Percentiles rank a stretch among this genome's conserved stretches.
Conservation (phyloP, 805 yeast species). For the Candida insectorum region DNA sequence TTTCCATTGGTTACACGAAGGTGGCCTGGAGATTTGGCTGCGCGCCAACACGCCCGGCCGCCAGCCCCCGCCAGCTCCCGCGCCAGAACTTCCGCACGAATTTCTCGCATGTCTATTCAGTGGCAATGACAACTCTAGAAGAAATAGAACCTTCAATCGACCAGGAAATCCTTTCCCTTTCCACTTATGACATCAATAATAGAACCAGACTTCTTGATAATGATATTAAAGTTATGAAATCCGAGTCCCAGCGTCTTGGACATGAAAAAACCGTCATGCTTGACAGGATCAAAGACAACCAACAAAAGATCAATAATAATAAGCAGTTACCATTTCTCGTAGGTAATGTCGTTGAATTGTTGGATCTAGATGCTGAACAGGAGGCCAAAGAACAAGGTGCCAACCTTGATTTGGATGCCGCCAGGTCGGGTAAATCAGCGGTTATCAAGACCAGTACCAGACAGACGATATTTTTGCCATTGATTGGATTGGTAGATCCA, state of each 20-base stretch:
- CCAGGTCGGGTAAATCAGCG: slow-evolving; percentile 94
- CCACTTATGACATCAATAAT: slow-evolving; percentile 80
- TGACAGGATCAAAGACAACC: slow-evolving; percentile 92
- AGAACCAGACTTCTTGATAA: slow-evolving; percentile 87
- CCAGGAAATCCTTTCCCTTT: slow-evolving; percentile 71
- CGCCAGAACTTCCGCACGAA: slow-evolving; percentile 1
- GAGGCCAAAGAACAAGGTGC: slow-evolving; percentile 91
- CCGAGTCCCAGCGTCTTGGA: slow-evolving; percentile 83
- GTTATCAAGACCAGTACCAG: slow-evolving; percentile 96
- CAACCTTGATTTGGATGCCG: slow-evolving; percentile 86
- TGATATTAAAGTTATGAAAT: slow-evolving; percentile 90
- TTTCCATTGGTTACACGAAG: too few relatives aligned
- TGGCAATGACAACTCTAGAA: slow-evolving; percentile 75
- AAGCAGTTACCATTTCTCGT: slow-evolving; percentile 94
- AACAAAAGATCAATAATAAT: slow-evolving; percentile 92
- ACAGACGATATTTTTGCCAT: slow-evolving; percentile 93
- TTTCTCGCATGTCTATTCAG: background rate
- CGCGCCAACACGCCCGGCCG: background rate
- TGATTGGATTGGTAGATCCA: slow-evolving; percentile 93
- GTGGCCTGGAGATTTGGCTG: background rate
- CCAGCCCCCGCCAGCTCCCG: background rate
- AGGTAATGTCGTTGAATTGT: slow-evolving; percentile 92
- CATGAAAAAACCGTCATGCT: slow-evolving; percentile 93
- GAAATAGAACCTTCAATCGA: slow-evolving; percentile 70
- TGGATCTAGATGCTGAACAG: slow-evolving; percentile 82